Evolutionary conservation across 208 protist species (phyloP), one percentile per base, ranked within the genome.

Genomic region (Leishmania gerbilli): DNA sequence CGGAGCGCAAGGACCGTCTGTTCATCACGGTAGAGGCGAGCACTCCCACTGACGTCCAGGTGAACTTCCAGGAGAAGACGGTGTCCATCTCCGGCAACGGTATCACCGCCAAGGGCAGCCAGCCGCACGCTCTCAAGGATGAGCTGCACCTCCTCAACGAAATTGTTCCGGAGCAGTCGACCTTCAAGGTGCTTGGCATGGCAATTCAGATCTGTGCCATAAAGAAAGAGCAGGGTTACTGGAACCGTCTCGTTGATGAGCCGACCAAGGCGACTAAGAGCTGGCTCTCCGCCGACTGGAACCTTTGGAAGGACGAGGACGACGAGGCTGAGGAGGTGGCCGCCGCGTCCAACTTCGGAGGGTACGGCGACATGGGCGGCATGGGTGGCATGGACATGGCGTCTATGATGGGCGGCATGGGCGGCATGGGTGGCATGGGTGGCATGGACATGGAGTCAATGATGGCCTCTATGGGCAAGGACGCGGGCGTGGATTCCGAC

Each of bases 241-340:
- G 95, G 93, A 95, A 96, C 81, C 87, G 88, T 56, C 88, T 98
- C 31, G 91, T 95, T 21, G 87, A 93, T 55, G 84, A 95, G 86
- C 88, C 92, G 31, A 86, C 84, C 49, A 92, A 91, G 85, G 81
- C 85, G 58, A 96, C 93, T 3, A 95, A 95, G 87, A 84, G 82
- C 15, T 98, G 95, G 95, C 89, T 98, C 17, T 95, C 92, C 17
- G 93, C 87, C 13, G 95, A 98, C 87, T 98, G 95, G 93, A 98
- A 96, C 87, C 88, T 98, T 27, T 98, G 95, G 95, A 96, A 98
- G 87, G 95, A 98, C 78, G 95, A 98, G 83, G 93, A 98, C 79
- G 95, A 96, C 75, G 92, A 90, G 72, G 95, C 91, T 40, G 91
- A 93, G 64, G 90, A 93, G 78, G 84, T 84, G 34, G 79, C 82